Evolutionary conservation across 768 basidiomycete genomes (phyloP), one percentile per base, ranked within the genome.

Genomic region (Serendipita sp.): DNA sequence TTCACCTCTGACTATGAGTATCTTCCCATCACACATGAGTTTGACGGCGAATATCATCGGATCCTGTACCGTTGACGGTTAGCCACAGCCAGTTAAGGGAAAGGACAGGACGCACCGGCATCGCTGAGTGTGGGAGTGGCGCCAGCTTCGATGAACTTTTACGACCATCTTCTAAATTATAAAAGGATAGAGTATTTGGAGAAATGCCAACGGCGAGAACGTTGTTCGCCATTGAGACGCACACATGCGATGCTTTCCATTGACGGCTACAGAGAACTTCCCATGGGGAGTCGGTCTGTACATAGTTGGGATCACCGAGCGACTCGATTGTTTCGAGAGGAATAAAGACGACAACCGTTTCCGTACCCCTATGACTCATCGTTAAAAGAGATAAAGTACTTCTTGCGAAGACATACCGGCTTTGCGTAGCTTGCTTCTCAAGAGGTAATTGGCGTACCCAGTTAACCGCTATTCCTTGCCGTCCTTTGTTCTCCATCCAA

Each of bases 21-120:
- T 35, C 56, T 10, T 60, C 8, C 56, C 56, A 38, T 60, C 56
- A 32, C 56, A 60, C 28, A 60, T 28, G 16, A 60, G 16, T 35
- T 60, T 60, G 56, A 37, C 32, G 56, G 56, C 56, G 35, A 60
- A 60, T 28, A 60, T 60, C 16, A 60, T 35, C 4, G 56, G 56
- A 32, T 60, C 56, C 56, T 60, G 30, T 24, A 24, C 1, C 24
- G 24, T 24, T 24, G 24, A 24, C 24, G 24, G 24, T 24, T 24
- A 24, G 24, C 24, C 24, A 24, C 24, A 24, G 24, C 24, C 24
- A 24, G 24, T 24, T 24, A 24, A 60, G 16, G 37, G 37, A n/a
- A n/a, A 32, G 32, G 2, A 18, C 18, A 34, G 56, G 8, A 37
- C 56, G 4, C 32, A 60, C 56, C 8, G 28, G 16, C 56, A 60